phyloP scores from a whole-genome alignment of 2,329 filamentous ascomycete genomes.

The Diaporthe aspalathi region DNA sequence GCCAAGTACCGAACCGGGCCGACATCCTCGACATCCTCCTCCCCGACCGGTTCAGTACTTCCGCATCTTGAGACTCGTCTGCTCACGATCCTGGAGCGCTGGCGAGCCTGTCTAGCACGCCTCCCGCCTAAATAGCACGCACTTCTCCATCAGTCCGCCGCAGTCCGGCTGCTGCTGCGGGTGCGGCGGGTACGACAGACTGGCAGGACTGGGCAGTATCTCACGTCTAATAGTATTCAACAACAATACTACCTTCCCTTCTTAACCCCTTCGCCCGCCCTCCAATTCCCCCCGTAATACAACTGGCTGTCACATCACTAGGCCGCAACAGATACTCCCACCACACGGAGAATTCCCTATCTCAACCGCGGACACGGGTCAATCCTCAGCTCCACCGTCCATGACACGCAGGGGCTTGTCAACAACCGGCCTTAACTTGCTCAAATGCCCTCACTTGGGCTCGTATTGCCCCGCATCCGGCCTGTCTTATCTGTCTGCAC shows the following conservation, averaged over 20 bases:
- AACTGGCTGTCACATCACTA: constrained; percentile 8
- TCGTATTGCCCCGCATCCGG: constrained; percentile 8
- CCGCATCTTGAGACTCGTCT: neutral
- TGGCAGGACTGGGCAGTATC: constrained; percentile 1
- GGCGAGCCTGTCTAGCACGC: no score
- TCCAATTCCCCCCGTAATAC: neutral
- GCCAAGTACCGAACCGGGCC: neutral
- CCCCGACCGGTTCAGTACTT: neutral
- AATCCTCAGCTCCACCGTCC: constrained; percentile 9
- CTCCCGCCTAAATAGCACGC: no score
- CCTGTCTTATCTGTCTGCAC: neutral
- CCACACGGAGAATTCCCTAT: neutral
- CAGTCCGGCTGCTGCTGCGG: neutral
- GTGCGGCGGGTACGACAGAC: neutral
- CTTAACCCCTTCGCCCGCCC: constrained; percentile 7
- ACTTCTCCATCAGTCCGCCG: neutral
- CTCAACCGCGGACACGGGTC: neutral
- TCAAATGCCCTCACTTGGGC: constrained; percentile 13
- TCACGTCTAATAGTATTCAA: constrained; percentile 13
- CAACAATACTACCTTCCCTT: constrained; percentile 31
- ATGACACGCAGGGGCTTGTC: neutral
- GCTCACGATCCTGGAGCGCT: neutral
- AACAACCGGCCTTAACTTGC: neutral
- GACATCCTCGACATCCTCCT: constrained; percentile 1
- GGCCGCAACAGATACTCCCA: neutral